Evolutionary conservation across 768 basidiomycete species (phyloP), one percentile per base, ranked within the genome.

Genomic region (Amanita inopinata): DNA sequence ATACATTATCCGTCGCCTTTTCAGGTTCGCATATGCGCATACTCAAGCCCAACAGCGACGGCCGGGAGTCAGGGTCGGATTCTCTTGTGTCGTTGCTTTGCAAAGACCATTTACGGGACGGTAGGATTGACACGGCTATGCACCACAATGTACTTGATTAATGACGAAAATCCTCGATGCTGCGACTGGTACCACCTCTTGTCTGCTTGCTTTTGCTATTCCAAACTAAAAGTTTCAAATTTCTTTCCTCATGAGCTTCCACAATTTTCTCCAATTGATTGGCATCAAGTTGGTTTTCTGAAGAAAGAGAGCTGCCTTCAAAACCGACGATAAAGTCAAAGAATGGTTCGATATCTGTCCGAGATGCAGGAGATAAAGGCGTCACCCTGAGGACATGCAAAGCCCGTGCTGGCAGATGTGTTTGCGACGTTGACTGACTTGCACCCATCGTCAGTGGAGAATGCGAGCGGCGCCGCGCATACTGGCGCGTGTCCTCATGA

Each of bases 251-350:
- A 53, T 88, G 83, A 36, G 69, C 69, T 60, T 91, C 89, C 17
- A 92, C 87, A 34, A 91, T 86, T 47, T 65, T 75, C 56, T 88
- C 87, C 2, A 92, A 67, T 45, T 79, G 78, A 5, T 74, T 61
- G 8, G 74, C 82, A 51, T 88, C 83, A 37, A 89, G 71, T 35
- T 61, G 67, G 48, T 69, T 71, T 41, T 69, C 67, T 17, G 69
- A 62, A 22, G 71, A 67, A 37, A 69, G 57, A 0, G 71, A 65
- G 48, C 78, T 76, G 5, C 86, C 85, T 56, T 90, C 80, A 45
- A 90, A 84, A 7, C 94, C 96, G 31, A 96, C 80, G 15, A 99
- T 75, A 58, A 96, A 98, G 66, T 98, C 96, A 54, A 99, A 99
- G 65, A 91, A 93, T 2, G 94, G 87, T 56, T 85, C 88, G 34